Evolutionary conservation across 75 land plant species (phyloP), one percentile per base, ranked within the genome.

Genomic region (Selaginella moellendorffii): DNA sequence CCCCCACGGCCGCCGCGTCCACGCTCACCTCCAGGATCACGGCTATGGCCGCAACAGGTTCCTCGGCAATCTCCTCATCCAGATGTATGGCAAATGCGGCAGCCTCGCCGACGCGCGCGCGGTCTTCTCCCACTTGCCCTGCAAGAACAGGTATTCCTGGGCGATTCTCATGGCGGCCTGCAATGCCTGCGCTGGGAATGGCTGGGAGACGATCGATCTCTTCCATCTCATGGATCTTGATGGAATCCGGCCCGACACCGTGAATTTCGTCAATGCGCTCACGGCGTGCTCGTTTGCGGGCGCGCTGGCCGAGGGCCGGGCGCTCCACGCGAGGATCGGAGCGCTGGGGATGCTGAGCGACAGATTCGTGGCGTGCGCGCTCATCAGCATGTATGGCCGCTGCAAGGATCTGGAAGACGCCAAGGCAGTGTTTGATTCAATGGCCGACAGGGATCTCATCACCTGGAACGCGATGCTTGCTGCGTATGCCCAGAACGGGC

Each of bases 381-480:
- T 80, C 31, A 21, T 82, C 10, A 52, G 65, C 8, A 65, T 80
- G 27, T 82, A 82, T 52, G 63, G 20, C 0, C 79, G 71, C 46
- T 72, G 69, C 63, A 31, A 42, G 26, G 66, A 36, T 1, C 46
- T 53, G 0, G 65, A 24, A 0, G 28, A 62, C 10, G 85, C 77
- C 12, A 66, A 61, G 28, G 25, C 70, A 17, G 18, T 77, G 60
- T 77, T 83, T 68, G 85, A 77, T 29, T 71, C 63, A 69, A 59
- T 77, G 69, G 69, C 69, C 46, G 2, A 53, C 12, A 31, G 70
- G 28, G 78, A 80, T 46, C 67, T 77, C 2, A 73, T 80, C 18
- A 70, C 85, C 2, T 83, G 85, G 83, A 80, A 73, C 23, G 68
- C 54, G 9, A 36, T 75, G 27, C 59, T 83, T 10, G 59, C 71